Evolutionary conservation across 1,284 basidiomycete genomes (phyloP).

Genomic region (Moniliophthora roreri): DNA sequence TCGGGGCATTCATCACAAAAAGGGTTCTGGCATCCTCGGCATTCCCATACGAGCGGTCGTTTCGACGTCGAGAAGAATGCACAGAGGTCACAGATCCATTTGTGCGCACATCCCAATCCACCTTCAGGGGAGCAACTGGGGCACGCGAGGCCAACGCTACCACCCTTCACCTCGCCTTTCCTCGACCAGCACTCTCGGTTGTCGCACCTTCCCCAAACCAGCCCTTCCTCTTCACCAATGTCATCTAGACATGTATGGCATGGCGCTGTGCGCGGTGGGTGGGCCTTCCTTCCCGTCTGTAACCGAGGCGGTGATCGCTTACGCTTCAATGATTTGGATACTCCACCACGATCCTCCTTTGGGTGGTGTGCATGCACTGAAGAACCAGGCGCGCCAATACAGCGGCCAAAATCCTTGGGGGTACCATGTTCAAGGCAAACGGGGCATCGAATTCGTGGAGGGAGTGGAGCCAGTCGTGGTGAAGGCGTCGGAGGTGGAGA

Average conservation of each 20-base stretch:
- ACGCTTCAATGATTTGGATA: no score
- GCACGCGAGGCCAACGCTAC: slow-evolving; percentile 9
- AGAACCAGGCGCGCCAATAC: no score
- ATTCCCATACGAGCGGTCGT: slow-evolving; percentile 14
- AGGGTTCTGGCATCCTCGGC: slow-evolving; percentile 12
- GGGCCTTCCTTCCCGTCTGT: background rate
- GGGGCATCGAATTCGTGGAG: no score
- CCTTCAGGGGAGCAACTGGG: slow-evolving; percentile 14
- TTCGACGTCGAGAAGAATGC: slow-evolving; percentile 7
- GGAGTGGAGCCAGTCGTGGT: no score
- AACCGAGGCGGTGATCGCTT: no score
- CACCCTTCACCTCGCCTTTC: background rate
- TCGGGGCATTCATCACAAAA: slow-evolving; percentile 13
- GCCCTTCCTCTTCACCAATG: slow-evolving; percentile 13
- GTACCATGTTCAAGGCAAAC: no score
- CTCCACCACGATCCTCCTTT: no score
- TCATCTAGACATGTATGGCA: slow-evolving; percentile 13
- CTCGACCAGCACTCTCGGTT: slow-evolving; percentile 14
- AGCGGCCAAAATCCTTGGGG: no score
- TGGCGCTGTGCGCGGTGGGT: slow-evolving; percentile 6
- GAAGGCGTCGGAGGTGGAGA: no score
- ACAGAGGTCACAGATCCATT: slow-evolving; percentile 15
- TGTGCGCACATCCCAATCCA: slow-evolving; percentile 12
- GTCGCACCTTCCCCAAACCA: slow-evolving; percentile 15
- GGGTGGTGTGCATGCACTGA: no score